Evolutionary conservation across 2,329 filamentous ascomycete genomes (phyloP).

Genomic region (Penicillium sp.): DNA sequence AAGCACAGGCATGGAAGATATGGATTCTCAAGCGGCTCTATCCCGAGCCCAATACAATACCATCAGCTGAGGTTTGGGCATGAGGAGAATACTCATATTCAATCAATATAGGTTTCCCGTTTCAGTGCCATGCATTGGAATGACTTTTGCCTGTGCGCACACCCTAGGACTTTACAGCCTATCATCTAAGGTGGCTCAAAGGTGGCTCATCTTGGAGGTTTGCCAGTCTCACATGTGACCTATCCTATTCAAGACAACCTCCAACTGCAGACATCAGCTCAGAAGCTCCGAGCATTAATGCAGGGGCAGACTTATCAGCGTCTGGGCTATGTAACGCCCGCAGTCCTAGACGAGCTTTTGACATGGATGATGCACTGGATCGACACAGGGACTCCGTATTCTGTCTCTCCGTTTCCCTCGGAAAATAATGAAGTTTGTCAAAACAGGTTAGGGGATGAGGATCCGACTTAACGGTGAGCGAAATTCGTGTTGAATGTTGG

Average conservation of each 20-base stretch:
- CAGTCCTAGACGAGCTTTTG: background rate
- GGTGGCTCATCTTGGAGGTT: background rate
- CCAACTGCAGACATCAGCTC: background rate
- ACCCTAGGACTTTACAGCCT: background rate
- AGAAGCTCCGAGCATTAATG: constrained; percentile 1
- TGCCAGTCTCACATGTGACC: background rate
- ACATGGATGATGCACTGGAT: background rate
- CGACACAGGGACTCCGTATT: background rate
- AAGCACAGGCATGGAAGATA: background rate
- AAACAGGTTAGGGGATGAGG: background rate
- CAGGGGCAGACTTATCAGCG: constrained; percentile 2
- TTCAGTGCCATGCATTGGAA: background rate
- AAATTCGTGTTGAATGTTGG: background rate
- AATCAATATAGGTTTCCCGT: background rate
- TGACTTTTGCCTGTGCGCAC: background rate
- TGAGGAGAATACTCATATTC: background rate
- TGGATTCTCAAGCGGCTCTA: background rate
- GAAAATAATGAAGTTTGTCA: background rate
- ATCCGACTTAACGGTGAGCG: background rate
- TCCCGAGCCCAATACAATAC: background rate
- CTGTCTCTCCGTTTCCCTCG: background rate
- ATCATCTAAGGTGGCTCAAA: background rate
- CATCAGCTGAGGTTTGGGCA: constrained; percentile 3
- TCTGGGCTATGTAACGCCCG: background rate
- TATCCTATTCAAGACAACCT: background rate